Conservation (phyloP, 495 filamentous ascomycete species). For the Aspergillus bertholletiae region DNA sequence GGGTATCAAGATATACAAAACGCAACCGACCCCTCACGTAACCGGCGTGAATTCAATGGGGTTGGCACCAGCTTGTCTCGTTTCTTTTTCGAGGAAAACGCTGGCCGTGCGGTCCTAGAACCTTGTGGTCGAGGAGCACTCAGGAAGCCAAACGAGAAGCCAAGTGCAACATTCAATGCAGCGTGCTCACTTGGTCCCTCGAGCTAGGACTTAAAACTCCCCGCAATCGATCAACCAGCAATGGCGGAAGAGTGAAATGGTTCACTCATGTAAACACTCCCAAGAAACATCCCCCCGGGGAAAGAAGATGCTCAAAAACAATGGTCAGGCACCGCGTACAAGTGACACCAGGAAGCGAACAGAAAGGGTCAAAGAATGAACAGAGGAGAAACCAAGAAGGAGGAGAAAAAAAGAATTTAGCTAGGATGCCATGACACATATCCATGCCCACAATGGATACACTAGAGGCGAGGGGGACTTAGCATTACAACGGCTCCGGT, state of each 20-base stretch:
- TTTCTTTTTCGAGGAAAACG: neutral
- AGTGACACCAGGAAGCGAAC: neutral
- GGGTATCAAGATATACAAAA: neutral
- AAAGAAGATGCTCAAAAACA: neutral
- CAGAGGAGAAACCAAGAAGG: neutral
- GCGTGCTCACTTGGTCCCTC: neutral
- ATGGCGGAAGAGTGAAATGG: constrained; percentile 1
- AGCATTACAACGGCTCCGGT: constrained; percentile 9
- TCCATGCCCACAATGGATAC: neutral
- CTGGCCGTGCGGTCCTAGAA: too few relatives aligned
- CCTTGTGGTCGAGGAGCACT: neutral
- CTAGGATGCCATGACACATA: neutral
- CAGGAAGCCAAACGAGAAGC: neutral
- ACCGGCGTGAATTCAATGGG: neutral
- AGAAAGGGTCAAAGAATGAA: neutral
- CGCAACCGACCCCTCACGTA: neutral
- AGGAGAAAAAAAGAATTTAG: neutral
- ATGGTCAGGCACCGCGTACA: neutral
- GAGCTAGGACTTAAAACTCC: neutral
- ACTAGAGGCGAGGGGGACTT: neutral
- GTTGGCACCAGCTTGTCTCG: neutral
- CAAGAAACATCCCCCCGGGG: constrained; percentile 3
- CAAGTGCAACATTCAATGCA: neutral
- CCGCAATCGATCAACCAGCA: constrained; percentile 1
- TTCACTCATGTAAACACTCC: constrained; percentile 4